Percentiles rank a stretch among this genome's conserved stretches.
These are phyloP conservation scores for Scheffersomyces parashehatae DNA, from an alignment of 1,139 yeast genomes.

Conservation along the genomic window DNA sequence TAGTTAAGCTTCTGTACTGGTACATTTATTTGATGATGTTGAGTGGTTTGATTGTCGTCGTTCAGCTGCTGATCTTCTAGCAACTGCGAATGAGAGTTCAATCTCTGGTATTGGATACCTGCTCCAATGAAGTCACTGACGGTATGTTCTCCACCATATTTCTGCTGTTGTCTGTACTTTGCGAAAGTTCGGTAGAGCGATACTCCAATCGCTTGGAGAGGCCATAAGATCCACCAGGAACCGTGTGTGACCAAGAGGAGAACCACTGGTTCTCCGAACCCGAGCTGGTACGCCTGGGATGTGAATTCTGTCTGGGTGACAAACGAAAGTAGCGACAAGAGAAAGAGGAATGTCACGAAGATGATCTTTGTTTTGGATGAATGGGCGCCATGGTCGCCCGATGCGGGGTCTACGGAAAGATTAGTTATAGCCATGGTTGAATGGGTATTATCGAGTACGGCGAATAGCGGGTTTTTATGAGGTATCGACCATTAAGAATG, in stretches of 20 bases:
- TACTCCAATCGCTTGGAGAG: slow-evolving; percentile 59
- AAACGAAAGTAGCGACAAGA: slow-evolving; percentile 63
- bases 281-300: slow-evolving; percentile 61
- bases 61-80: slow-evolving; percentile 22
- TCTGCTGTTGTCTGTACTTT: slow-evolving; percentile 19
- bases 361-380: slow-evolving; percentile 38
- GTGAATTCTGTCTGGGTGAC: slow-evolving; percentile 82
- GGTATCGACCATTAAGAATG: no score
- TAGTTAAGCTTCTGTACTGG: slow-evolving; percentile 19
- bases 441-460: no score
- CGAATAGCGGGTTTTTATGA: no score
- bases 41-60: slow-evolving; percentile 3
- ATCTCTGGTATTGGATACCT: slow-evolving; percentile 27
- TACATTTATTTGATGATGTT: slow-evolving; percentile 6
- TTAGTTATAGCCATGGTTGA: neutral
- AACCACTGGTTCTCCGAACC: slow-evolving; percentile 70
- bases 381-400: slow-evolving; percentile 5
- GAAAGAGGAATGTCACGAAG: slow-evolving; percentile 58
- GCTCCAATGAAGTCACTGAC: slow-evolving; percentile 9
- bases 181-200: slow-evolving; percentile 44
- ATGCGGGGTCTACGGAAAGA: neutral
- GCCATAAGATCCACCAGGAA: slow-evolving; percentile 77
- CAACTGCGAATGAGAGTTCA: slow-evolving; percentile 29
- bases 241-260: slow-evolving; percentile 74
- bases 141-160: slow-evolving; percentile 4